Conservation (phyloP, 2,329 filamentous ascomycete genomes). For the Rhynchosporium agropyri region DNA sequence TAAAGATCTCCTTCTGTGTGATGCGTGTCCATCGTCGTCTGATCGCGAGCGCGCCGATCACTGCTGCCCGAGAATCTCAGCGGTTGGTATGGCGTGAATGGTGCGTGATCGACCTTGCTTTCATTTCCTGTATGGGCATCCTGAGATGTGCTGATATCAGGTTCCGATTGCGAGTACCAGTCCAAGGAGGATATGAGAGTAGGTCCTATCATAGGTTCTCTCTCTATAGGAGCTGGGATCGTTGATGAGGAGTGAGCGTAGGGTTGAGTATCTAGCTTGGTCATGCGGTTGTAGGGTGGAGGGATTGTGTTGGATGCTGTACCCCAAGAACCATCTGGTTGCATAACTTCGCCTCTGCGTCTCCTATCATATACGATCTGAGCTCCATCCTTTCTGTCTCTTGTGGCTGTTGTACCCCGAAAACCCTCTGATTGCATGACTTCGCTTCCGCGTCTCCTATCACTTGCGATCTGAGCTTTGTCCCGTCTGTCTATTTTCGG, state of each 20-base stretch:
- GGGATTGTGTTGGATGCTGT: neutral
- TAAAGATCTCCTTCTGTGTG: neutral
- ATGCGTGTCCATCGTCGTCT: neutral
- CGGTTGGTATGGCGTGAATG: neutral
- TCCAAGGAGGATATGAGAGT: neutral
- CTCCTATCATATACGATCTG: neutral
- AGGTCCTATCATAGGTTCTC: neutral
- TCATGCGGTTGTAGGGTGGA: neutral
- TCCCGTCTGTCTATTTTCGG: too few species aligned
- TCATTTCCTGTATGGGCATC: neutral
- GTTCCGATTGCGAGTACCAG: neutral
- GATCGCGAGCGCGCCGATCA: too few species aligned
- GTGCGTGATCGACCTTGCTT: neutral
- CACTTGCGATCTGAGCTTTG: neutral
- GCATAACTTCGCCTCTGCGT: neutral
- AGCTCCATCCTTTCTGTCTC: too few species aligned
- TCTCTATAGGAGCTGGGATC: neutral
- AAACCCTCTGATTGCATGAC: neutral
- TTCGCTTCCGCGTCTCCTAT: neutral
- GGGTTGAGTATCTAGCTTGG: neutral
- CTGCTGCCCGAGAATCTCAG: neutral
- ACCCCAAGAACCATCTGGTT: neutral
- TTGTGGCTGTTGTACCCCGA: neutral
- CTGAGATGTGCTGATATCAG: neutral
- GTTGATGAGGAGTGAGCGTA: too few species aligned